Percentiles rank a stretch among this genome's conserved stretches.
These are phyloP conservation scores for Aegilops sharonensis DNA, from an alignment of 176 grass and related monocot species.

Conservation along the genomic window DNA sequence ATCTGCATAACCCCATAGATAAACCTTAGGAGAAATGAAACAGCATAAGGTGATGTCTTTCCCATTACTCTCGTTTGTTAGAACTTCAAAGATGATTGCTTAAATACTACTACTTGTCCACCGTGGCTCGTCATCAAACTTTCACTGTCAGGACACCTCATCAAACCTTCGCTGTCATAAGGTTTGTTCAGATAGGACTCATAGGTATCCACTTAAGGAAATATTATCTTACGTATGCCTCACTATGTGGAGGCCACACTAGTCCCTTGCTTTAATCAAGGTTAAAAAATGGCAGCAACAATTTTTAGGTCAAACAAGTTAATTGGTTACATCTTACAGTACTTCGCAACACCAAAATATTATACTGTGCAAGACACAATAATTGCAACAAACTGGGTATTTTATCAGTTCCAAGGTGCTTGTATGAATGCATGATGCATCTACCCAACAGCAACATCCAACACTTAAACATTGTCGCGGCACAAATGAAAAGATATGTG, in stretches of 20 bases:
- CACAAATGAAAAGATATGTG: neutral
- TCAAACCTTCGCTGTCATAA: neutral
- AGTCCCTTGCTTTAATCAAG: neutral
- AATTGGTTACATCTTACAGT: neutral
- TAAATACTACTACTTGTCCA: constrained; percentile 2
- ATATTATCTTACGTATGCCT: neutral
- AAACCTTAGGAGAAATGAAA: constrained; percentile 21
- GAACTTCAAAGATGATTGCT: neutral
- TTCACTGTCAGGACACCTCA: neutral
- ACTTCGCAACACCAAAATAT: neutral
- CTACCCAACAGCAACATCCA: neutral
- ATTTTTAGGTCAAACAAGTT: neutral
- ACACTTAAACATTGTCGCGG: neutral
- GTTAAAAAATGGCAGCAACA: neutral
- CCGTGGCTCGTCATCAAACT: neutral
- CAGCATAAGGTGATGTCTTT: constrained; percentile 20
- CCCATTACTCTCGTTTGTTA: constrained; percentile 13
- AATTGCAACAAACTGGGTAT: neutral
- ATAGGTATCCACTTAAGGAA: constrained; percentile 18
- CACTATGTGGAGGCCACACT: neutral
- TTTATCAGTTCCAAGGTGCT: neutral
- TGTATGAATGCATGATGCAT: neutral
- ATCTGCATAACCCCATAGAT: constrained; percentile 28
- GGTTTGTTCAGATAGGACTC: neutral
- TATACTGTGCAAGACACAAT: neutral